Percentiles rank a stretch among this genome's conserved stretches.
Conservation (phyloP, 768 basidiomycete genomes). For the Infundibulicybe gibba region DNA sequence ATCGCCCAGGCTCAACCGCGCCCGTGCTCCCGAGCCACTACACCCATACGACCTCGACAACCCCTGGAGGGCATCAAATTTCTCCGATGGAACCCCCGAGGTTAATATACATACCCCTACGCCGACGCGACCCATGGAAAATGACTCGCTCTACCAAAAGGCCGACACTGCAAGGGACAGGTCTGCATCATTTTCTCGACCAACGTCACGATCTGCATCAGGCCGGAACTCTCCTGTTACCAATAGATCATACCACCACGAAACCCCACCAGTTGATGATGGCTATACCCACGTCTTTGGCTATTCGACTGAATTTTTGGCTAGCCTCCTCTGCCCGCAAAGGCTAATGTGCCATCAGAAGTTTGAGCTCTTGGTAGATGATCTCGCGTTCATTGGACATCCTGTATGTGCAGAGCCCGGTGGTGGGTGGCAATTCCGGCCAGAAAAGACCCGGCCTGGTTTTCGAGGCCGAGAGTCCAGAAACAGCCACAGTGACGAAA, state of each 20-base stretch:
- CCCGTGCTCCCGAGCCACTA: slow-evolving; percentile 43
- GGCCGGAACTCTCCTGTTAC: slow-evolving; percentile 49
- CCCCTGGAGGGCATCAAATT: slow-evolving; percentile 66
- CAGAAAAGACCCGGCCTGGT: slow-evolving; percentile 49
- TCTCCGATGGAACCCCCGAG: slow-evolving; percentile 29
- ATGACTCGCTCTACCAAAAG: slow-evolving; percentile 51
- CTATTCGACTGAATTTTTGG: slow-evolving; percentile 78
- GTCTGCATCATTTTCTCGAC: slow-evolving; percentile 48
- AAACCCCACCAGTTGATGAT: slow-evolving; percentile 28
- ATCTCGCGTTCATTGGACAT: slow-evolving; percentile 91
- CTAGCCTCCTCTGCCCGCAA: slow-evolving; percentile 76
- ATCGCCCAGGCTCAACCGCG: slow-evolving; percentile 67
- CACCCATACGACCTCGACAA: slow-evolving; percentile 61
- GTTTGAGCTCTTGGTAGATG: slow-evolving; percentile 89
- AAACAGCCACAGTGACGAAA: slow-evolving; percentile 26
- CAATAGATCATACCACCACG: slow-evolving; percentile 33
- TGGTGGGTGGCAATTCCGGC: slow-evolving; percentile 72
- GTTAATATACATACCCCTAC: slow-evolving; percentile 14
- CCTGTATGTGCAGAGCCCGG: slow-evolving; percentile 80
- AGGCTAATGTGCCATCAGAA: slow-evolving; percentile 86
- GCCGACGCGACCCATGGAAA: slow-evolving; percentile 12
- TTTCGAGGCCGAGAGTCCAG: slow-evolving; percentile 57
- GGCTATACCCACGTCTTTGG: slow-evolving; percentile 75
- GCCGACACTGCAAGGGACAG: slow-evolving; percentile 46
- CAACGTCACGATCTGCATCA: slow-evolving; percentile 41